Percentiles rank a stretch among this genome's conserved stretches.
These are phyloP conservation scores for Claviceps capensis DNA, from an alignment of 2,329 filamentous ascomycete species.

Conservation along the genomic window DNA sequence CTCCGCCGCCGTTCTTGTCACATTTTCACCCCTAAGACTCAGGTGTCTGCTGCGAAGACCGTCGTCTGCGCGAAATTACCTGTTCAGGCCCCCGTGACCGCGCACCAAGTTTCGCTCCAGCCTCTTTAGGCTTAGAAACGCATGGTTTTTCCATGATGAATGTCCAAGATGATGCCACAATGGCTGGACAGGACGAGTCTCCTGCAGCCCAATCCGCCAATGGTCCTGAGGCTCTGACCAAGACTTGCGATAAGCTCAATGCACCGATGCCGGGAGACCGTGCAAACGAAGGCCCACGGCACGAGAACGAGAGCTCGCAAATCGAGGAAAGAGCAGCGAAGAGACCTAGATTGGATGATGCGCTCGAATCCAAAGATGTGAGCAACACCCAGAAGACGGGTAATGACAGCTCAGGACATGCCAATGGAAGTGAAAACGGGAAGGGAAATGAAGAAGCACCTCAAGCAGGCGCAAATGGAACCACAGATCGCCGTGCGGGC, in stretches of 20 bases:
- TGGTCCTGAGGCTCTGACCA: not conserved
- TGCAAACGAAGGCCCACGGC: not conserved
- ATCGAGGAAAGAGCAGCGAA: slow-evolving; percentile 37
- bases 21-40: not conserved
- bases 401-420: not conserved
- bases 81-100: not conserved
- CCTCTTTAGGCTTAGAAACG: not conserved
- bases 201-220: slow-evolving; percentile 5
- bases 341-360: slow-evolving; percentile 39
- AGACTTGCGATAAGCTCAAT: not conserved
- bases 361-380: slow-evolving; percentile 8
- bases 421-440: slow-evolving; percentile 3
- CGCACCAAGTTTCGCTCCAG: not conserved
- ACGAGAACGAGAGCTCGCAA: not conserved
- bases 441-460: slow-evolving; percentile 3
- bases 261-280: slow-evolving; percentile 6
- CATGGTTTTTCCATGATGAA: slow-evolving; percentile 12
- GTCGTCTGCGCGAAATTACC: not conserved
- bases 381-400: slow-evolving; percentile 8
- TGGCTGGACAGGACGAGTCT: slow-evolving; percentile 10
- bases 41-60: not conserved
- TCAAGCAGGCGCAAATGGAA: slow-evolving; percentile 6
- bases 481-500: slow-evolving; percentile 32
- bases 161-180: slow-evolving; percentile 12
- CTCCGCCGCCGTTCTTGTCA: not conserved